phyloP scores from a whole-genome alignment of 1,139 yeast species.

The Sugiyamaella japonica region DNA sequence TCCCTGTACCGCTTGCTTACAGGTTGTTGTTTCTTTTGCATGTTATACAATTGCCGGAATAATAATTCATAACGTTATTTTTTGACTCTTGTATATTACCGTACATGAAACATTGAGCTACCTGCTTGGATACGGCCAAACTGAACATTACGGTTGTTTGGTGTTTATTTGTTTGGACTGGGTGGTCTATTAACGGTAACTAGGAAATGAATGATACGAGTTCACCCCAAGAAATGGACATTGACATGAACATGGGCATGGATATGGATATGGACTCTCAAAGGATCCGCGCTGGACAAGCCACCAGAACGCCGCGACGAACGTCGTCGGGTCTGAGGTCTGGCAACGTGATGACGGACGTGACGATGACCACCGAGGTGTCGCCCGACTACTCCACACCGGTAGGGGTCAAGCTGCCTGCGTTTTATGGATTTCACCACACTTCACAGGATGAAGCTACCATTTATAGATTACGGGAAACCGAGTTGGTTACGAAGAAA shows the following conservation, averaged over 20 bases:
- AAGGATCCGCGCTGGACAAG: background rate
- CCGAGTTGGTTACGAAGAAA: background rate
- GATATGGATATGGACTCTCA: background rate
- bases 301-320: background rate
- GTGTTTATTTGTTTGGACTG: background rate
- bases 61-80: conserved; percentile 1
- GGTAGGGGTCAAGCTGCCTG: background rate
- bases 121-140: conserved; percentile 9
- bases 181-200: background rate
- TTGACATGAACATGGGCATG: background rate
- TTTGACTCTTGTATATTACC: background rate
- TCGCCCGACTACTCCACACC: background rate
- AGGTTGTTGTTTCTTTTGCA: background rate
- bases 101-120: conserved; percentile 13
- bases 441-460: conserved; percentile 11
- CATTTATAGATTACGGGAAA: background rate
- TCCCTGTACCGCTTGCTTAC: too few species aligned
- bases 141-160: conserved; percentile 8
- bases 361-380: background rate
- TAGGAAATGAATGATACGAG: background rate
- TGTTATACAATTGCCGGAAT: background rate
- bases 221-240: too few species aligned
- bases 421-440: conserved; percentile 10
- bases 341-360: background rate
- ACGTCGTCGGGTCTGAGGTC: background rate